Percentiles rank a stretch among this genome's conserved stretches.
These are phyloP conservation scores for Tetrahymena elliotti DNA, from an alignment of 73 alveolate species.

Conservation along the genomic window DNA sequence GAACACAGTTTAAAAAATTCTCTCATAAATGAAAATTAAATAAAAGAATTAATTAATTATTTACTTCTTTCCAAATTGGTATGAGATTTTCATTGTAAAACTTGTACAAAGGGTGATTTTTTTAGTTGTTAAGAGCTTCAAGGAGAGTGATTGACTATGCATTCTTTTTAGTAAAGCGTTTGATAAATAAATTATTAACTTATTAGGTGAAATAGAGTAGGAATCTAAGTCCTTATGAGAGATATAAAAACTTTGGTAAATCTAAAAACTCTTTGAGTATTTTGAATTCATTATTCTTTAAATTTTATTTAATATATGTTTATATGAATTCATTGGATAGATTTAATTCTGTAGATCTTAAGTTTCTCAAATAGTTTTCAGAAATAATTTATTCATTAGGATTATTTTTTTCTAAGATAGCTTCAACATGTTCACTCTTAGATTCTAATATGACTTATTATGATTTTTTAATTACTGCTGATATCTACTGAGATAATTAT, in stretches of 20 bases:
- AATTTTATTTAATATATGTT: background rate
- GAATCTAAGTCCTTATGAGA: background rate
- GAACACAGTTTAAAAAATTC: too few species aligned
- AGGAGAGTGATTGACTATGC: background rate
- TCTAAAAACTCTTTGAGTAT: background rate
- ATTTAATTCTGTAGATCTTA: background rate
- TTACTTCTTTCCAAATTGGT: background rate
- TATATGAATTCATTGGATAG: background rate
- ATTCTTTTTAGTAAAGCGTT: background rate
- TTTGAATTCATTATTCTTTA: background rate
- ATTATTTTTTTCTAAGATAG: background rate
- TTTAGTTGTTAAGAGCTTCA: background rate
- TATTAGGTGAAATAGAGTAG: background rate
- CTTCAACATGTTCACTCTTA: background rate
- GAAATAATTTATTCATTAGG: background rate
- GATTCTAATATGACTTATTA: background rate
- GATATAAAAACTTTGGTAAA: background rate
- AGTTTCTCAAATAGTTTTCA: background rate
- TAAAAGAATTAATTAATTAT: background rate
- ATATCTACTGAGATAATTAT: background rate
- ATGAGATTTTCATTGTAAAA: background rate
- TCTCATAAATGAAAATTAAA: background rate
- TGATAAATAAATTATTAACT: background rate
- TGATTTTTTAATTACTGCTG: background rate
- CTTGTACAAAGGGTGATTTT: background rate